Evolutionary conservation across 2,329 filamentous ascomycete genomes (phyloP).

Genomic region (Colletotrichum destructivum): DNA sequence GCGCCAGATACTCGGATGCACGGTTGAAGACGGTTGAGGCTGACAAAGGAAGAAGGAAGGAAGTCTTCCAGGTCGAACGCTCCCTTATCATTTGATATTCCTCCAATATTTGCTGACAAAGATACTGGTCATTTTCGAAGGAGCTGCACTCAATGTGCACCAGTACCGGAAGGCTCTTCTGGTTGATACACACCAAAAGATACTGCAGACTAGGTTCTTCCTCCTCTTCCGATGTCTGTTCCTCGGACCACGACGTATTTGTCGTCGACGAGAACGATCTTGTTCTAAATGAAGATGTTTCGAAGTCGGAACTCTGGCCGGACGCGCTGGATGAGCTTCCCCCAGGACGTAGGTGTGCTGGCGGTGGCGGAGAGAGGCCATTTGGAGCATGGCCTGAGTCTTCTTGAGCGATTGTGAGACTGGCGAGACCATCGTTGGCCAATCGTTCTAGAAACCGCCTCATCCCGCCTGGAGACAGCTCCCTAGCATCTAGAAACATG

Average conservation of each 20-base stretch:
- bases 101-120: constrained; percentile 3
- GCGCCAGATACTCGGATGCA: background rate
- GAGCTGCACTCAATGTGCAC: background rate
- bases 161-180: background rate
- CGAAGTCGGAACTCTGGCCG: background rate
- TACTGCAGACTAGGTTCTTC: background rate
- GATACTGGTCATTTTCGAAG: constrained; percentile 18
- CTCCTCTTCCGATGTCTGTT: background rate
- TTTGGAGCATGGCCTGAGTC: background rate
- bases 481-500: constrained; percentile 5
- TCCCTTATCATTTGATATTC: background rate
- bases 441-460: background rate
- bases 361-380: background rate
- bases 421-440: background rate
- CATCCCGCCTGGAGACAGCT: background rate
- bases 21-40: background rate
- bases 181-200: constrained; percentile 21
- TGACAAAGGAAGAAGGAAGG: background rate
- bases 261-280: background rate
- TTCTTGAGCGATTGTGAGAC: background rate
- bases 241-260: background rate
- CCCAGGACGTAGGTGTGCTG: background rate
- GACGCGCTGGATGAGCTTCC: background rate
- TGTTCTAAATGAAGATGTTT: background rate
- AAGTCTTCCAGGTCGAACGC: background rate